Evolutionary conservation across 2,329 filamentous ascomycete genomes (phyloP), one percentile per base, ranked within the genome.

Genomic region (Pseudonectria buxi): DNA sequence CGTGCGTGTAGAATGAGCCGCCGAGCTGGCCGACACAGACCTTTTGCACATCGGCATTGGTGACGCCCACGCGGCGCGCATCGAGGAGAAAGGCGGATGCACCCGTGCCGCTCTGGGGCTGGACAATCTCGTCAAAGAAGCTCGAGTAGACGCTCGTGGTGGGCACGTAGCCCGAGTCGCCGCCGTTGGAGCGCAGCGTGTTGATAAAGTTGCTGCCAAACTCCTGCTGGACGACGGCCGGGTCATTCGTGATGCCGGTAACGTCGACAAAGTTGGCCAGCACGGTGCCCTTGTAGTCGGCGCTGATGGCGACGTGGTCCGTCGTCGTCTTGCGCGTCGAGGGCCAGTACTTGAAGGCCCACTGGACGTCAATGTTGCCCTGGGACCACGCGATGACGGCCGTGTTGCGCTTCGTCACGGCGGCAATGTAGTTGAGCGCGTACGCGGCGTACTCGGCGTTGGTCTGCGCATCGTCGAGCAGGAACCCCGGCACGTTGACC

Each of bases 261-360:
- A 42, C 39, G 10, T 37, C 40, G 7, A 47, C 32, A 3, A 33
- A 29, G 13, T 45, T 40, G 28, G 45, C 41, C 7, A 54, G 16
- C 4, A 39, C 26, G 22, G 50, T 53, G 13, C 54, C 53, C 33
- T 49, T 45, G 41, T 73, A 78, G 45, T 76, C 72, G 2, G 72
- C 62, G 9, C 65, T 68, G 30, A 76, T 59, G 29, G 68, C 62
- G 27, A 78, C 60, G 49, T 73, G 67, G 49, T 77, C 67, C n/a
- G 59, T 59, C 2, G 69, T 62, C 1, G 58, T 54, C 3, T 12
- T 11, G 4, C 65, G 63, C 2, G 67, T 71, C 1, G 65, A 71
- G 0, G 71, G 71, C 68, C 69, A 77, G 58, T 74, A 76, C 43
- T 75, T 76, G 43, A 74, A 57, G 0, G 68, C 71, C 75, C 74